Conservation (phyloP, 2,329 filamentous ascomycete genomes). For the Thermoascus crustaceus region DNA sequence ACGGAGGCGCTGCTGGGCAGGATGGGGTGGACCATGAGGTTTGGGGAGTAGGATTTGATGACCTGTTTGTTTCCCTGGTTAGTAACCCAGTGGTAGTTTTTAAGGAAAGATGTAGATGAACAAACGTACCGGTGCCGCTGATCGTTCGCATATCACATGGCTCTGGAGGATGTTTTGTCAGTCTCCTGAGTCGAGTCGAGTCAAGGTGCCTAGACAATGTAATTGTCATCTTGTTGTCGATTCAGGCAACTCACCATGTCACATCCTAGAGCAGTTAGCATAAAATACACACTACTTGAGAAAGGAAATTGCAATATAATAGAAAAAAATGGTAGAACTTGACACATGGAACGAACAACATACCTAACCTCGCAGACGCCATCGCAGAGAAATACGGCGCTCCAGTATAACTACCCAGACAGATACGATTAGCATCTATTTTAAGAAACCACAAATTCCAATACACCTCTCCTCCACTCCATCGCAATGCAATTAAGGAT, state of each 20-base stretch:
- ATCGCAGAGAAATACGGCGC: slow-evolving; percentile 98
- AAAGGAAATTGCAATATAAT: not conserved
- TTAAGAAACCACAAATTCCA: too few species aligned
- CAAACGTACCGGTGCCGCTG: slow-evolving; percentile 53
- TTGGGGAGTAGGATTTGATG: slow-evolving; percentile 96
- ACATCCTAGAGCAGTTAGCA: slow-evolving; percentile 37
- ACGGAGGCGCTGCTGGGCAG: slow-evolving; percentile 67
- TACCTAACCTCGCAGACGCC: slow-evolving; percentile 80
- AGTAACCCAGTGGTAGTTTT: not conserved
- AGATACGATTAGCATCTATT: not conserved
- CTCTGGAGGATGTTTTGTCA: slow-evolving; percentile 38
- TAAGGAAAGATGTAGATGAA: not conserved
- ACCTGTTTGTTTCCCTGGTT: slow-evolving; percentile 44
- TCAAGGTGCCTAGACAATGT: not conserved
- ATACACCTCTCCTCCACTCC: too few species aligned
- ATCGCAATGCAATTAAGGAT: too few species aligned
- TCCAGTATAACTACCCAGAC: slow-evolving; percentile 62
- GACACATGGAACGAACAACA: slow-evolving; percentile 5
- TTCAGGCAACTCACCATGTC: slow-evolving; percentile 60
- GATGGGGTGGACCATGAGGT: slow-evolving; percentile 95
- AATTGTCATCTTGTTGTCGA: not conserved
- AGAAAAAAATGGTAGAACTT: not conserved
- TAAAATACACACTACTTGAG: too few species aligned
- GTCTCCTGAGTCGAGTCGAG: too few species aligned
- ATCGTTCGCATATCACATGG: slow-evolving; percentile 91